phyloP scores from a whole-genome alignment of 129 eudicot species.

The Lactuca sativa region DNA sequence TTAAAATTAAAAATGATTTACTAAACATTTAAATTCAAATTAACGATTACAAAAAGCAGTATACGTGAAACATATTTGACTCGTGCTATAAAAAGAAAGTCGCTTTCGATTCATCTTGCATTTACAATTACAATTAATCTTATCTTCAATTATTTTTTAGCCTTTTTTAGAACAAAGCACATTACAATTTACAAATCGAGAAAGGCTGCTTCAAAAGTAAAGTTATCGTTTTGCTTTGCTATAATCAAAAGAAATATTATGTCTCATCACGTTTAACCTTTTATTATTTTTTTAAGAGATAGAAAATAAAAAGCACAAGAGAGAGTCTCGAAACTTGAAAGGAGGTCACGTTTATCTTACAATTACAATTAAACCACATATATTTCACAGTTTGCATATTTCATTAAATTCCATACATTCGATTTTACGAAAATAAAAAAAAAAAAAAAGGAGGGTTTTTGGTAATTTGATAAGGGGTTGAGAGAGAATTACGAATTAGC shows the following conservation, averaged over 20 bases:
- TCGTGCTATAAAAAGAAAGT: neutral
- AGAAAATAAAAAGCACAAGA: too few species aligned
- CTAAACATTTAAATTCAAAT: too few species aligned
- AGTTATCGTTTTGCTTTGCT: neutral
- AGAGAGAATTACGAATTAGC: constrained; percentile 20
- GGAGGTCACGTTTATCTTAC: neutral
- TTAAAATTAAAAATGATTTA: neutral
- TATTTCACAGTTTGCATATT: neutral
- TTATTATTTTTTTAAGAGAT: too few species aligned
- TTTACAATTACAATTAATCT: too few species aligned
- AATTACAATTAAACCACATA: neutral
- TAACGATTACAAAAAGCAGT: neutral
- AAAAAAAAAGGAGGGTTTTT: neutral
- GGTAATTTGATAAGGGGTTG: neutral
- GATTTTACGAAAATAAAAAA: neutral
- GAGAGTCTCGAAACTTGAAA: neutral
- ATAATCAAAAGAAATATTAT: neutral
- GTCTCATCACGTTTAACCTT: neutral
- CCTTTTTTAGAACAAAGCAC: neutral
- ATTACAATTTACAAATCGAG: neutral
- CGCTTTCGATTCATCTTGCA: neutral
- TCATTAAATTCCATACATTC: neutral
- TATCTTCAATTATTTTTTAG: too few species aligned
- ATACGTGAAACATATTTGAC: neutral
- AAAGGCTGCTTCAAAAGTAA: neutral